Evolutionary conservation across 495 filamentous ascomycete species (phyloP), one percentile per base, ranked within the genome.

Genomic region (Penicillium herquei): DNA sequence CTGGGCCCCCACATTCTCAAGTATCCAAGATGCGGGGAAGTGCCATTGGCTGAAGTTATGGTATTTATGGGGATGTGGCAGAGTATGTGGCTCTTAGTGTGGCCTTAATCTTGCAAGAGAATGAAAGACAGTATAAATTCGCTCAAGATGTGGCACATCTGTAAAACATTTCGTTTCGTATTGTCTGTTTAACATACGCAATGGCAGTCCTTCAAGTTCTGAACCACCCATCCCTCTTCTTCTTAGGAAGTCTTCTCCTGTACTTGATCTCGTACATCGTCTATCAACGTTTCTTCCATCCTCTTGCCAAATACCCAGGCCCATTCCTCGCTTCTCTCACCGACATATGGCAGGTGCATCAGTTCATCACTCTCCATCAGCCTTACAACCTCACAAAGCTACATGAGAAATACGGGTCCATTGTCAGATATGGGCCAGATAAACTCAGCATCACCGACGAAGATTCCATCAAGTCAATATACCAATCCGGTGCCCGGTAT

Each of bases 401-500:
- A 13, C 54, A 56, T 17, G 40, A 51, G 26, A 56, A 46, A 33
- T 39, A 56, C 31, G 54, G 54, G 5, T 51, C 54, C 4, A 45
- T 56, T 16, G 48, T 56, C 9, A 47, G 54, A 44, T 56, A 56
- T 33, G 54, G 54, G n/a, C 54, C 54, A 10, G 54, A 56, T 30
- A 56, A 56, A n/a, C 34, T 56, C 4, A 56, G 54, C 21, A 51
- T 56, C 4, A 51, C 54, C 16, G 47, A 51, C 40, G 54, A 56
- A 39, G 54, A 56, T 2, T 46, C 54, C 1, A 51, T 56, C 39
- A 51, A 51, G 21, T n/a, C 48, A 21, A 46, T 56, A 12, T 56
- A 56, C 39, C 54, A 56, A 31, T 51, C 47, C 9, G 54, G 54
- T 1, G 54, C 39, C n/a, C 43, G 54, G 3, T 45, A 44, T 16